A percentile compares a stretch with the other conserved stretches of the same genome.
Conservation (phyloP, 1,284 basidiomycete genomes). For the Ganoderma resinaceum region DNA sequence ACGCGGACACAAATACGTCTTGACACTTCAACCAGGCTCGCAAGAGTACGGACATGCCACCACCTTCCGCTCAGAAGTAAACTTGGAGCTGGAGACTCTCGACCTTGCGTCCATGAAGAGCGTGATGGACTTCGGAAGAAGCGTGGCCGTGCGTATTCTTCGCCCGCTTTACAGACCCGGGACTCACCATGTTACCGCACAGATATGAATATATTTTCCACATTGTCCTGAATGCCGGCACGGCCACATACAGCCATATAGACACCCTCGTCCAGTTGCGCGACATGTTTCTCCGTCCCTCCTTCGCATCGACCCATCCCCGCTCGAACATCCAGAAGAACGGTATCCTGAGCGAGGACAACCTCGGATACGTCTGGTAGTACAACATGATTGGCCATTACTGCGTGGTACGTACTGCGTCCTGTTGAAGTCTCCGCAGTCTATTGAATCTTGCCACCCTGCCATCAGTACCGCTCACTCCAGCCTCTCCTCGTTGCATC, state of each 20-base stretch:
- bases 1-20: slow-evolving; percentile 62
- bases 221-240: slow-evolving; percentile 85
- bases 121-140: slow-evolving; percentile 69
- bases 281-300: slow-evolving; percentile 58
- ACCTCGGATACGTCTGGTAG: slow-evolving; percentile 86
- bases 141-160: slow-evolving; percentile 57
- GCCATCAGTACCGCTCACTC: slow-evolving; percentile 62
- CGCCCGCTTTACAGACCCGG: too few relatives aligned
- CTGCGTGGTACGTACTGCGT: slow-evolving; percentile 65
- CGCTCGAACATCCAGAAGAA: slow-evolving; percentile 66
- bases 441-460: too few relatives aligned
- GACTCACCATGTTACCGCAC: background rate
- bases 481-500: slow-evolving; percentile 56
- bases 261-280: slow-evolving; percentile 54
- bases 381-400: slow-evolving; percentile 89
- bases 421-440: background rate
- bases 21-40: slow-evolving; percentile 40
- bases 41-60: slow-evolving; percentile 59
- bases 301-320: slow-evolving; percentile 64
- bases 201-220: slow-evolving; percentile 88
- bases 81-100: slow-evolving; percentile 66
- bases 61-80: slow-evolving; percentile 66
- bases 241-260: slow-evolving; percentile 67
- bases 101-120: slow-evolving; percentile 74
- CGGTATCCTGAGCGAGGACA: slow-evolving; percentile 74